Evolutionary conservation across 2,329 filamentous ascomycete genomes (phyloP).

Genomic region (Monilinia aucupariae): DNA sequence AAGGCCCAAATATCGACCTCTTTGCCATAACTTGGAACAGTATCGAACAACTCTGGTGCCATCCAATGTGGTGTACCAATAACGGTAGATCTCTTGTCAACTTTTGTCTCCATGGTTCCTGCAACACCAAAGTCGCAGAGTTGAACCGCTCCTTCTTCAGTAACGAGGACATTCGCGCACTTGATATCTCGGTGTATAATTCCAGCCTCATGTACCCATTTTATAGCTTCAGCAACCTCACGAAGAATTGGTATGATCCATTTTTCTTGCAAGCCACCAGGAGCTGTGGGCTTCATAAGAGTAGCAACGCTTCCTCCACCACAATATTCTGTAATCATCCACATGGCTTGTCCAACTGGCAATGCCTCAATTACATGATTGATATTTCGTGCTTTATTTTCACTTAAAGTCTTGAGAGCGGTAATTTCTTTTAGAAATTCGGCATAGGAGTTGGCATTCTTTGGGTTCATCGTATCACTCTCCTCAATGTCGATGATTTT

Average conservation of each 20-base stretch:
- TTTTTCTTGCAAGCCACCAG: constrained; percentile 62
- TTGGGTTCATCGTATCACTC: constrained; percentile 61
- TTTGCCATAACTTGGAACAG: constrained; percentile 59
- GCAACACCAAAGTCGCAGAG: constrained; percentile 83
- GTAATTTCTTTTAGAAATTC: constrained; percentile 65
- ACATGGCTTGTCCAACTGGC: constrained; percentile 72
- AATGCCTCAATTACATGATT: constrained; percentile 77
- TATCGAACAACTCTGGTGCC: constrained; percentile 71
- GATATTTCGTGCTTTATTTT: constrained; percentile 71
- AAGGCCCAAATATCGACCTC: constrained; percentile 83
- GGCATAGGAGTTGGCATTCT: constrained; percentile 60
- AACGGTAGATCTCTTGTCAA: constrained; percentile 73
- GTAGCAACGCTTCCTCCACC: constrained; percentile 77
- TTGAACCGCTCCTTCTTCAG: constrained; percentile 70
- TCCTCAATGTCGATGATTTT: constrained; percentile 84
- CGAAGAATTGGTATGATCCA: constrained; percentile 64
- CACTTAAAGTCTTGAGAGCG: constrained; percentile 65
- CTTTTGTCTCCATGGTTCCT: constrained; percentile 67
- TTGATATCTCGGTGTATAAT: constrained; percentile 70
- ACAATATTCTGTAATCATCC: constrained; percentile 85
- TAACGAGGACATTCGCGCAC: constrained; percentile 74
- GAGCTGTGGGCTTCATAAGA: constrained; percentile 62
- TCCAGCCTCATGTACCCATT: constrained; percentile 62
- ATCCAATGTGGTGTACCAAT: constrained; percentile 84
- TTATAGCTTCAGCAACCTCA: constrained; percentile 60